These are phyloP conservation scores for Funneliformis caledonium DNA, from an alignment of 371 early-diverging fungal genomes.

Conservation along the genomic window DNA sequence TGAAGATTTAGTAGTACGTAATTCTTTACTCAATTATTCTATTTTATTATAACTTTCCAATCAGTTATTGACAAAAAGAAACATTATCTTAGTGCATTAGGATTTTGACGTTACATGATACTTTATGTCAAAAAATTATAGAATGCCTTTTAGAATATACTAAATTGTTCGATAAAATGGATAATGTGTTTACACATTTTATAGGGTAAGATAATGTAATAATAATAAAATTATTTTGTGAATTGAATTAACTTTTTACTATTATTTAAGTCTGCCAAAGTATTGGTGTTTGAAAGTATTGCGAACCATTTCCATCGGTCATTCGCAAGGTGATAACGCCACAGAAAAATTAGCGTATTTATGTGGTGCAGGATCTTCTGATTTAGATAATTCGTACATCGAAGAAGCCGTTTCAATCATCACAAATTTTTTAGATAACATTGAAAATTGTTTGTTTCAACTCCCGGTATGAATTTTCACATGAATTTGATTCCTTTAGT, in stretches of 20 bases:
- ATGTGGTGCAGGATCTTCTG: conserved; percentile 9
- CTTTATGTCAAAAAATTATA: conserved; percentile 6
- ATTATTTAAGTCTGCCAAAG: not conserved
- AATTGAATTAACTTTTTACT: not conserved
- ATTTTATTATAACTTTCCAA: not conserved
- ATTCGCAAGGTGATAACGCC: not conserved
- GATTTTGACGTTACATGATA: conserved; percentile 13
- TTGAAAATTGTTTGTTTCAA: not conserved
- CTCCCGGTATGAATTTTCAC: conserved; percentile 12
- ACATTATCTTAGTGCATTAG: conserved; percentile 6
- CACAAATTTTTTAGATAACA: conserved; percentile 20
- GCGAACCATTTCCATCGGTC: not conserved
- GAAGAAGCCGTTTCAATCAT: conserved; percentile 12
- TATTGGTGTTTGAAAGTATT: conserved; percentile 18
- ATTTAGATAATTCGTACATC: not conserved
- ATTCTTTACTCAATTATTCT: not conserved
- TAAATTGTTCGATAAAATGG: not conserved
- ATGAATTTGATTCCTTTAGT: not conserved
- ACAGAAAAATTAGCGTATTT: not conserved
- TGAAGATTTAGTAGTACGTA: conserved; percentile 34
- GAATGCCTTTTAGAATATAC: conserved; percentile 35
- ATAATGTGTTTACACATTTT: not conserved
- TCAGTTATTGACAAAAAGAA: too few relatives aligned
- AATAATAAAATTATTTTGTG: not conserved
- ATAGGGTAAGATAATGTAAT: not conserved